Base-by-base conservation (phyloP, 768 basidiomycete genomes). In the Ramaria rubella region DNA sequence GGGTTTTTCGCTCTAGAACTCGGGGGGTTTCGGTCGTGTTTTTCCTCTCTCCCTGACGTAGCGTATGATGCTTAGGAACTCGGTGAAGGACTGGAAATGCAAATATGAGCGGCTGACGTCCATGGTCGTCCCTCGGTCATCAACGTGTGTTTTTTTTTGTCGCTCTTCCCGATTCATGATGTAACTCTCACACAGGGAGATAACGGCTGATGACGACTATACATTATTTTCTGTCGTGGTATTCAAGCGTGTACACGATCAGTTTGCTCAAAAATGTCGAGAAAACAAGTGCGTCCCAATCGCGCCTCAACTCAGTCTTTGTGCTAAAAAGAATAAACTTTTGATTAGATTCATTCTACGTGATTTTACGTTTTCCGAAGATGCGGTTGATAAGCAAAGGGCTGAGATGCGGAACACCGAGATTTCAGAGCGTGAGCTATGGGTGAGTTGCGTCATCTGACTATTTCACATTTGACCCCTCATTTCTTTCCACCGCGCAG, bases 111-210 rank as follows among this genome's bases (percentile, higher is more conserved):
- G 87, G 48, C 72, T 99, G 46, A 77, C 88, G 0, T 64, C 79
- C 31, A 94, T 95, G 90, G 86, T 98, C 3, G 94, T 99, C 0
- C 96, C 96, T 14, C 81, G 96, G 51, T 93, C 93, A 43, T 85
- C 93, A 51, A 79, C 72, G 95, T 94, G 71, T 63, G 83, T 75
- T 42, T 46, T 24, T 24, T 31, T 36, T 42, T 58, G 29, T 34
- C 21, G 49, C n/a, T 38, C 17, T 49, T 33, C 23, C 9, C 23
- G 1, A 19, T 52, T 40, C 51, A 29, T 27, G 24, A 17, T 36
- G 15, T 43, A 14, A 38, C 12, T 23, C 21, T 40, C 7, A 5
- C 54, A 48, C 68, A 95, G 92, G 52, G 70, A 79, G 59, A 79
- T 97, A 50, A 77, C 85, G 3, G 80, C 85, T 26, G 96, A 99